Percentiles rank a stretch among this genome's conserved stretches.
phyloP scores from a whole-genome alignment of 352 stramenopile species.

The Blastocystis sp. region DNA sequence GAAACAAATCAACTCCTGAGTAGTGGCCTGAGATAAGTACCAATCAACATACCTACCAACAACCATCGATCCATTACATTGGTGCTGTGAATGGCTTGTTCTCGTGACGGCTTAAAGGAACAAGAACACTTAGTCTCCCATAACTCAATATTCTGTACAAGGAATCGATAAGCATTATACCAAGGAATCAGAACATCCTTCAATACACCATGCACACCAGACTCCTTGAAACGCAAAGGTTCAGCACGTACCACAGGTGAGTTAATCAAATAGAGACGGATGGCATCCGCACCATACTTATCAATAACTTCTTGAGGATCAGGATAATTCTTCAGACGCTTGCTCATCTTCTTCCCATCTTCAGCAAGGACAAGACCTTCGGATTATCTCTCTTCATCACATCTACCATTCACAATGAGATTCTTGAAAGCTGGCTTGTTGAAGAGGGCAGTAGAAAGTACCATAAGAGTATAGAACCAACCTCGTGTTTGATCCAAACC shows the following conservation, averaged over 20 bases:
- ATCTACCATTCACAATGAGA: conserved; percentile 90
- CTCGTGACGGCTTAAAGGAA: conserved; percentile 84
- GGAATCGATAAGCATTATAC: conserved; percentile 99
- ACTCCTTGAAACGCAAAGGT: conserved; percentile 91
- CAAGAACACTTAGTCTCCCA: conserved; percentile 80
- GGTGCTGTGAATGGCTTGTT: conserved; percentile 81
- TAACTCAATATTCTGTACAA: conserved; percentile 89
- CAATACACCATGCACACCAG: conserved; percentile 91
- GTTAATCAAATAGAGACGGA: conserved; percentile 99
- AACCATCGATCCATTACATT: conserved; percentile 99
- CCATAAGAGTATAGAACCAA: conserved; percentile 99
- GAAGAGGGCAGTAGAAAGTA: conserved; percentile 96
- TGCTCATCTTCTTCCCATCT: conserved; percentile 99
- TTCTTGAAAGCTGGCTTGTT: conserved; percentile 99
- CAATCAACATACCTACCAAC: conserved; percentile 71
- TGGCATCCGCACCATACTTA: conserved; percentile 94
- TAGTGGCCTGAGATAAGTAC: conserved; percentile 76
- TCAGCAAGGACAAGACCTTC: conserved; percentile 90
- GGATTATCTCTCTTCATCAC: neutral
- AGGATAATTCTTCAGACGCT: conserved; percentile 97
- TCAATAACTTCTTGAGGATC: conserved; percentile 87
- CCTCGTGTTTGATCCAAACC: conserved; percentile 97
- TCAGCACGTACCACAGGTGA: conserved; percentile 97
- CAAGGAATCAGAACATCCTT: conserved; percentile 97
- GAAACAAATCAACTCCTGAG: conserved; percentile 94